Percentiles rank a stretch among this genome's conserved stretches.
Evolutionary conservation across 164 flowering plant genomes (phyloP).

Genomic region (Annona squamosa): DNA sequence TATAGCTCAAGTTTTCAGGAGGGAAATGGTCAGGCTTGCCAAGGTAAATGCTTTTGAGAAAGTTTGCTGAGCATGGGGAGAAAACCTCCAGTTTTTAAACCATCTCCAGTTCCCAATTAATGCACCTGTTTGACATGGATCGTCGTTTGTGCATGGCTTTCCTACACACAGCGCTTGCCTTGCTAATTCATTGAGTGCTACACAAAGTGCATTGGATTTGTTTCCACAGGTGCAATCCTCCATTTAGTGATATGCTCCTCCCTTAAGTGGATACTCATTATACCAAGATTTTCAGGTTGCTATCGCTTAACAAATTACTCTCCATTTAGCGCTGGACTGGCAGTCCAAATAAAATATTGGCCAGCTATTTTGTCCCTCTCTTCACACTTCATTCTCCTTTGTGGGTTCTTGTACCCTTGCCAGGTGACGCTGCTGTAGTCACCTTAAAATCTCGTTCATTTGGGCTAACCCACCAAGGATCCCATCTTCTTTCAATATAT

Average conservation of each 20-base stretch:
- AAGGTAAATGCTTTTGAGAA: no score
- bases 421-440: not conserved
- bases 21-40: no score
- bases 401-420: not conserved
- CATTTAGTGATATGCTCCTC: not conserved
- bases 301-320: not conserved
- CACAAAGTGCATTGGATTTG: not conserved
- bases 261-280: not conserved
- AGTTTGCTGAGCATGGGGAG: no score
- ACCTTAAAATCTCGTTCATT: not conserved
- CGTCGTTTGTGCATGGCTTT: no score
- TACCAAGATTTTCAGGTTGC: not conserved
- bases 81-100: no score
- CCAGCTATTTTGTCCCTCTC: not conserved
- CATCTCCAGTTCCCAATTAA: no score
- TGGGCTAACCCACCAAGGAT: not conserved
- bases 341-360: not conserved
- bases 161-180: no score
- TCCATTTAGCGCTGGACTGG: not conserved
- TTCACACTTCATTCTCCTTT: not conserved
- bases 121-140: no score
- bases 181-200: no score
- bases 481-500: no score
- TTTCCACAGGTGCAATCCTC: not conserved
- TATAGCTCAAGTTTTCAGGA: no score